Conservation (phyloP, 2,329 filamentous ascomycete species). For the Aspergillus sp. region DNA sequence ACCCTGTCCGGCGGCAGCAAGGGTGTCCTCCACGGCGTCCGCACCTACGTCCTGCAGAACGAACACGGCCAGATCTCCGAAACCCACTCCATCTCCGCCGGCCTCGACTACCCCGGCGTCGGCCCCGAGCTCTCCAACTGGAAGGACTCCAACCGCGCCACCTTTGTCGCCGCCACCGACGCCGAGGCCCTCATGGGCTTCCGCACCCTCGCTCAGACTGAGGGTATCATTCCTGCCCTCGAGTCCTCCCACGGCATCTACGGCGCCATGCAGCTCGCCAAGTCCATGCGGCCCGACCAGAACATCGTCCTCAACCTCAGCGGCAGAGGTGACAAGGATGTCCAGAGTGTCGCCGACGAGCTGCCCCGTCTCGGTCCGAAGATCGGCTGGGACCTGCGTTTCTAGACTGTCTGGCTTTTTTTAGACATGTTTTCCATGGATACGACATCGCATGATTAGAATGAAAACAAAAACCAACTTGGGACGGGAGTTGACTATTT, state of each 20-base stretch:
- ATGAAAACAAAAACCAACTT: no score
- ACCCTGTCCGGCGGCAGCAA: slow-evolving; percentile 83
- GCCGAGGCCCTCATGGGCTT: slow-evolving; percentile 87
- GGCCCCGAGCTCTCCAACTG: slow-evolving; percentile 87
- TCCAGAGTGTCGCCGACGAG: slow-evolving; percentile 95
- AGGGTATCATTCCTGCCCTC: slow-evolving; percentile 95
- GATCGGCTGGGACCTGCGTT: slow-evolving; percentile 72
- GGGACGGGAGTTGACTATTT: no score
- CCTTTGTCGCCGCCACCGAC: slow-evolving; percentile 88
- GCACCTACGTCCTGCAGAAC: slow-evolving; percentile 93
- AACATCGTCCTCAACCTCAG: slow-evolving; percentile 93
- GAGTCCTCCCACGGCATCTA: slow-evolving; percentile 92
- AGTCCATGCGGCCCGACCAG: slow-evolving; percentile 83
- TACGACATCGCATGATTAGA: not conserved
- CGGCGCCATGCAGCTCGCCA: slow-evolving; percentile 84
- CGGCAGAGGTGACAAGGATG: slow-evolving; percentile 95
- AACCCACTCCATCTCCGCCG: slow-evolving; percentile 94
- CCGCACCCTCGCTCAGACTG: slow-evolving; percentile 76
- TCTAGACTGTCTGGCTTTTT: slow-evolving; percentile 27
- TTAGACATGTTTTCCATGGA: not conserved
- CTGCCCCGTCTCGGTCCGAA: slow-evolving; percentile 81
- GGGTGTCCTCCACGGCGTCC: slow-evolving; percentile 91
- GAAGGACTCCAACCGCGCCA: slow-evolving; percentile 86
- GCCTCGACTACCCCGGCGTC: slow-evolving; percentile 95
- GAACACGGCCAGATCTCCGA: slow-evolving; percentile 89